Evolutionary conservation across 2,329 filamentous ascomycete genomes (phyloP), one percentile per base, ranked within the genome.

Genomic region (Aspergillus sojae): DNA sequence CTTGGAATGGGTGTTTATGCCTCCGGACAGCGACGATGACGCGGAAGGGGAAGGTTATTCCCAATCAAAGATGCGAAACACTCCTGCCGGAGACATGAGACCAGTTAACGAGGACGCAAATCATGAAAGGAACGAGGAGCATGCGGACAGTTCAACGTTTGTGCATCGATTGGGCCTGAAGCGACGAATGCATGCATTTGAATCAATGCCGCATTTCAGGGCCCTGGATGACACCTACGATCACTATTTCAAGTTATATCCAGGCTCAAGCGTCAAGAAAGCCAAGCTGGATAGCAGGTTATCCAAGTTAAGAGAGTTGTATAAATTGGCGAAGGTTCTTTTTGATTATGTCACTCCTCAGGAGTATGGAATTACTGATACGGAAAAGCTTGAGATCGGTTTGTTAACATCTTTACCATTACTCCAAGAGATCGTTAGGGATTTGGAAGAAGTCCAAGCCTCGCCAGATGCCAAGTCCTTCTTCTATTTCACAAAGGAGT

Each of bases 401-500:
- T 86, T 99, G 1, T 82, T 99, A 69, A 99, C 95, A 0, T 97
- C 94, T 14, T 83, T 99, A 54, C 96, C 95, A 2, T 84, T 99
- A 19, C 87, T 99, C 53, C 96, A 96, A 77, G 95, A 99, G 79
- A 97, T 99, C 71, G 95, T 99, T 7, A 91, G 94, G 74, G 94
- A 99, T 72, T 85, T 99, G 2, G 96, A 99, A 80, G 94, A 98
- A 79, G 93, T 98, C 78, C 95, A 99, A 79, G 94, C 95, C 4
- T 96, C 92, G 0, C 90, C 94, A 59, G 92, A 96, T 69, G 93
- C 94, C 52, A 97, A 97, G 76, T 94, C 91, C 1, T 98, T 98
- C 83, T 92, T 98, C 80, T 99, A 99, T 81, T 99, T 99, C 79
- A 99, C 95, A 67, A 99, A 99, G 79, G 95, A 99, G 79, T 97